Conservation (phyloP, 371 early-diverging fungal species). For the Mucor saturninus region DNA sequence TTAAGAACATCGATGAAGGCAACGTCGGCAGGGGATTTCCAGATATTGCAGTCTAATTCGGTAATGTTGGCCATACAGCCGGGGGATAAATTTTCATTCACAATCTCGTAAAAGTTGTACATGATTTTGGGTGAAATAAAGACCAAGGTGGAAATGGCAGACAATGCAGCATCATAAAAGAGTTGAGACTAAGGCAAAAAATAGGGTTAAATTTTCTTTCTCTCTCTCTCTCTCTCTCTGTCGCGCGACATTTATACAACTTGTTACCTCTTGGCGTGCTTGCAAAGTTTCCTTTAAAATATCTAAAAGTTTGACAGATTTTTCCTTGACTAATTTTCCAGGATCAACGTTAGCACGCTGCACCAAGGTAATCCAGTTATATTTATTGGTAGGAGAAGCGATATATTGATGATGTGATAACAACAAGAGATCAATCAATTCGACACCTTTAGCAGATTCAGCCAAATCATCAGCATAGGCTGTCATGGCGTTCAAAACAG, state of each 20-base stretch:
- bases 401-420: slow-evolving; percentile 77
- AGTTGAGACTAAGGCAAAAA: slow-evolving; percentile 29
- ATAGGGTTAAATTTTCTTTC: too few species aligned
- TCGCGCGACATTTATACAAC: too few species aligned
- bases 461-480: slow-evolving; percentile 44
- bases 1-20: slow-evolving; percentile 68
- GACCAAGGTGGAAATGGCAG: slow-evolving; percentile 59
- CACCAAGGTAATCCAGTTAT: slow-evolving; percentile 85
- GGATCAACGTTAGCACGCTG: slow-evolving; percentile 80
- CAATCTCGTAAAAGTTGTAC: slow-evolving; percentile 50
- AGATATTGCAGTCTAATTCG: slow-evolving; percentile 62
- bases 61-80: slow-evolving; percentile 53
- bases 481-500: slow-evolving; percentile 70
- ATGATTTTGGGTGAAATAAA: slow-evolving; percentile 62
- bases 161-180: slow-evolving; percentile 62
- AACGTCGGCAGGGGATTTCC: slow-evolving; percentile 73
- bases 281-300: slow-evolving; percentile 45
- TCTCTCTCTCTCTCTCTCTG: too few species aligned
- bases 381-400: slow-evolving; percentile 69
- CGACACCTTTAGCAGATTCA: slow-evolving; percentile 44
- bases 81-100: slow-evolving; percentile 50
- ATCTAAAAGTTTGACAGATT: slow-evolving; percentile 39
- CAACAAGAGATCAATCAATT: slow-evolving; percentile 70
- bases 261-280: slow-evolving; percentile 16
- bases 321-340: slow-evolving; percentile 62